Evolutionary conservation across 2,329 filamentous ascomycete genomes (phyloP).

Genomic region (Colletotrichum sublineola): DNA sequence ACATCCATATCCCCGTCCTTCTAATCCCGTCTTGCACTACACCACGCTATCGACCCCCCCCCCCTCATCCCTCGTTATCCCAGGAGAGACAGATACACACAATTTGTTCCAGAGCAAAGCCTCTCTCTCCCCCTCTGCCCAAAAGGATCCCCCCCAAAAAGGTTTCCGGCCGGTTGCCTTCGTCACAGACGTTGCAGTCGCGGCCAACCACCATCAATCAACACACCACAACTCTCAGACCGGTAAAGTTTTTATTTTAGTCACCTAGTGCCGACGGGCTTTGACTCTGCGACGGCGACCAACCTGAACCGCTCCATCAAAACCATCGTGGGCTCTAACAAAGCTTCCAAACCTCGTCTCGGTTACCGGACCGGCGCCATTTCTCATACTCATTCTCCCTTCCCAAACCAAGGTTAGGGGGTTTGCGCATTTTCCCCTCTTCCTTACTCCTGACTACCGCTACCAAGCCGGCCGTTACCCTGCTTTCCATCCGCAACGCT

Average conservation of each 20-base stretch:
- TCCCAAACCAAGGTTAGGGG: constrained; percentile 11
- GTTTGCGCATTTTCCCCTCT: not conserved
- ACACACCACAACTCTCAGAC: not conserved
- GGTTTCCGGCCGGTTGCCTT: not conserved
- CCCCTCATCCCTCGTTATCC: constrained; percentile 27
- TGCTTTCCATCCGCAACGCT: constrained; percentile 14
- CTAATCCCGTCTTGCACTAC: constrained; percentile 25
- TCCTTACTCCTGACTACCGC: constrained; percentile 27
- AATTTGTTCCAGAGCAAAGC: not conserved
- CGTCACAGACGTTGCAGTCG: constrained; percentile 20
- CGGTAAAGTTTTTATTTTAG: constrained; percentile 31
- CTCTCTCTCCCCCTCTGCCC: not conserved
- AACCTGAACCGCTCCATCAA: constrained; percentile 38
- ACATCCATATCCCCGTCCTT: constrained; percentile 35
- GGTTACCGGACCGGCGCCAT: constrained; percentile 26
- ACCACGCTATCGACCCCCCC: constrained; percentile 30
- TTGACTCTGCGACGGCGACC: constrained; percentile 29
- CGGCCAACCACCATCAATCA: not conserved
- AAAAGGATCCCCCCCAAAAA: not conserved
- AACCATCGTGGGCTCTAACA: constrained; percentile 32
- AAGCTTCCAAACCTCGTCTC: constrained; percentile 34
- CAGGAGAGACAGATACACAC: not conserved
- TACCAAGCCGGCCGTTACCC: constrained; percentile 14
- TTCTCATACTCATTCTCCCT: not conserved
- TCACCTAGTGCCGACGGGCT: constrained; percentile 4